phyloP scores from a whole-genome alignment of 768 basidiomycete species.

The Boletellus sp. region DNA sequence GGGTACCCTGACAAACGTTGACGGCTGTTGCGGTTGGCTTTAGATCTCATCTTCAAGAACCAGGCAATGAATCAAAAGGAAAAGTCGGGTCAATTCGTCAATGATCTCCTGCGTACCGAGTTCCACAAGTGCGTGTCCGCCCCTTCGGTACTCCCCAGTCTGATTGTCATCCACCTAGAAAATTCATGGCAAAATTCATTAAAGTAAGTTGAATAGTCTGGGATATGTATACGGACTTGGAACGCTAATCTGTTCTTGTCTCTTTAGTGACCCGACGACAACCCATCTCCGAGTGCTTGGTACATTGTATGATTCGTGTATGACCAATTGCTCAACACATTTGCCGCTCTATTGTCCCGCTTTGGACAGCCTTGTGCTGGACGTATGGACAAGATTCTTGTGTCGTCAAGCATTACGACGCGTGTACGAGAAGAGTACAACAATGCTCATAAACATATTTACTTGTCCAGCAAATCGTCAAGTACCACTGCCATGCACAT shows the following conservation, averaged over 20 bases:
- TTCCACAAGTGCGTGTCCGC: constrained; percentile 74
- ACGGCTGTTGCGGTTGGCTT: not conserved
- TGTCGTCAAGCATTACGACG: no score
- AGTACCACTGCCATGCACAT: no score
- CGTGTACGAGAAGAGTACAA: no score
- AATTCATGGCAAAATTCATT: constrained; percentile 91
- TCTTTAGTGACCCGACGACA: constrained; percentile 8
- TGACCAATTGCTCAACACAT: not conserved
- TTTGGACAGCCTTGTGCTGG: no score
- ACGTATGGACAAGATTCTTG: no score
- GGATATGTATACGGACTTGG: not conserved
- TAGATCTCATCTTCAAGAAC: constrained; percentile 98
- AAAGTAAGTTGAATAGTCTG: constrained; percentile 47
- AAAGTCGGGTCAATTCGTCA: constrained; percentile 82
- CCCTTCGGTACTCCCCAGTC: constrained; percentile 3
- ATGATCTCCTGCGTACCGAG: constrained; percentile 90
- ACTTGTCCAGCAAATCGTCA: no score
- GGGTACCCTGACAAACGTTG: not conserved
- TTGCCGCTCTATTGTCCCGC: no score
- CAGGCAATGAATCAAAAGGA: constrained; percentile 74
- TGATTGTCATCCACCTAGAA: constrained; percentile 42
- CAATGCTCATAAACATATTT: no score
- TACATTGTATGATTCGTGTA: not conserved
- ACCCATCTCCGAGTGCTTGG: not conserved
- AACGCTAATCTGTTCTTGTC: not conserved